Base-by-base conservation (phyloP, 495 filamentous ascomycete genomes). In the Amphirosellinia nigrospora region DNA sequence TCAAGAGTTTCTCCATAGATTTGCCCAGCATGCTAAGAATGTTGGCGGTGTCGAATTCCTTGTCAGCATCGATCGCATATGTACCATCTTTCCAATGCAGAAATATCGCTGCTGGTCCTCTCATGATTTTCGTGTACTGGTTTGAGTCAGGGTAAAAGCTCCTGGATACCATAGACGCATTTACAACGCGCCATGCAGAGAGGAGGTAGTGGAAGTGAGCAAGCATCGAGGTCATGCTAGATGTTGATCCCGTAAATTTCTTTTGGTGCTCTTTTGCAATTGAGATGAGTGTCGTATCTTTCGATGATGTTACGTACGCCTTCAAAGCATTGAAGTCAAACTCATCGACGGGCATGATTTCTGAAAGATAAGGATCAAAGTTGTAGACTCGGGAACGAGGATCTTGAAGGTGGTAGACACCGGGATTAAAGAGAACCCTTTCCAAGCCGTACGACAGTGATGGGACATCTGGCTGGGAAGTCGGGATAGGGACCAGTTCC, bases 21-120 rank as follows among this genome's bases (percentile, higher is more conserved):
- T 94, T 93, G 8, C 96, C 96, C 8, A 99, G 86, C 82, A 94
- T 92, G 78, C 89, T 94, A 34, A 98, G 84, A 46, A 99, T 88
- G 69, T 93, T 98, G 30, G 92, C 91, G 9, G 80, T 86, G 71
- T 97, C 96, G 74, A 87, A 97, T 78, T 97, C 89, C 81, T 98
- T 99, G 79, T 98, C 96, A 0, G 94, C 92, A 80, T 99, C 96
- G 70, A 99, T 97, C n/a, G 96, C 95, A 77, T 98, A 98, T 0
- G 86, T 84, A 4, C 93, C 94, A 78, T 95, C 86, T 73, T 92
- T 94, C 80, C 89, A 94, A 52, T 92, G 89, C 30, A 98, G 81
- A 74, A 98, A 97, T 73, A 94, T 89, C 19, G 94, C 93, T 16
- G 89, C 85, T 1, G 96, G 94, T 1, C 86, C 86, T 64, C 89